phyloP scores from a whole-genome alignment of 768 basidiomycete species.

The Lactarius deliciosus region DNA sequence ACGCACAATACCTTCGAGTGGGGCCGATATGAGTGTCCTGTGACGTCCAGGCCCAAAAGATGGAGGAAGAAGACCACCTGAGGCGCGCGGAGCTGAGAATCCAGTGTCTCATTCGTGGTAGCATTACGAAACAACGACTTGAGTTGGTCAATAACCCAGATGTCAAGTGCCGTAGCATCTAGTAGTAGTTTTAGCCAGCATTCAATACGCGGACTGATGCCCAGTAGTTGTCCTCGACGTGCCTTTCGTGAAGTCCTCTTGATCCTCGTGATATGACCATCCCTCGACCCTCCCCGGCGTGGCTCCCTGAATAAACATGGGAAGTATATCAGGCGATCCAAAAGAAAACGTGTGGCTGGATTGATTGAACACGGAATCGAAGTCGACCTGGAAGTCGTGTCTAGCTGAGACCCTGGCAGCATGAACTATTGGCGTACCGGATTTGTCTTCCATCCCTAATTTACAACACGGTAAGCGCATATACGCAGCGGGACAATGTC shows the following conservation, averaged over 20 bases:
- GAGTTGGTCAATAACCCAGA: slow-evolving; percentile 79
- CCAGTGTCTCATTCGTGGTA: slow-evolving; percentile 48
- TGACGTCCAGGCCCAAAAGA: slow-evolving; percentile 80
- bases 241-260: slow-evolving; percentile 89
- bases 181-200: neutral
- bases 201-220: neutral
- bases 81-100: slow-evolving; percentile 51
- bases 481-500: slow-evolving; percentile 5
- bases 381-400: slow-evolving; percentile 50
- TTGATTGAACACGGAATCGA: slow-evolving; percentile 87
- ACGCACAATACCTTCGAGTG: slow-evolving; percentile 57
- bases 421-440: slow-evolving; percentile 46
- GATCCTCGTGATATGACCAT: slow-evolving; percentile 75
- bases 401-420: neutral
- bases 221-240: neutral
- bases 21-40: slow-evolving; percentile 83
- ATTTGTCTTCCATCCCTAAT: slow-evolving; percentile 82
- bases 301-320: slow-evolving; percentile 82
- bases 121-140: slow-evolving; percentile 61
- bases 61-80: slow-evolving; percentile 82
- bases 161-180: slow-evolving; percentile 78
- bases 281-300: slow-evolving; percentile 64
- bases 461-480: slow-evolving; percentile 22
- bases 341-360: slow-evolving; percentile 78
- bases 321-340: slow-evolving; percentile 85